Evolutionary conservation across 192 early-diverging fungal genomes (phyloP).

Genomic region (Phlyctochytrium planicorne): DNA sequence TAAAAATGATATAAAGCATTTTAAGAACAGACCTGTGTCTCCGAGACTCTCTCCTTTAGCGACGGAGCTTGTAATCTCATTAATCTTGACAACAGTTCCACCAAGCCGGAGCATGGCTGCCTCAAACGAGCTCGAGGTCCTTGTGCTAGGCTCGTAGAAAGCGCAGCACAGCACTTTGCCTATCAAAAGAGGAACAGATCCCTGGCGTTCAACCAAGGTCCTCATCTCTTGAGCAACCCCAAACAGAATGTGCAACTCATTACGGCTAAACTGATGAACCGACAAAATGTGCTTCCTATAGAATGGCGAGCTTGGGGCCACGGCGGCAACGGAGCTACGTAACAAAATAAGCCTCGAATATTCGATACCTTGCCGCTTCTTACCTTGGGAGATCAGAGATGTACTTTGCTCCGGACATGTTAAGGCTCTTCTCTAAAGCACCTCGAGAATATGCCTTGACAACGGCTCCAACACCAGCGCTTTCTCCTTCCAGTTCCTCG

Average conservation of each 20-base stretch:
- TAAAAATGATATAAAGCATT: constrained; percentile 4
- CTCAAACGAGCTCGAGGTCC: constrained; percentile 91
- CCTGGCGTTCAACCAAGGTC: constrained; percentile 86
- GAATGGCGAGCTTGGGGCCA: constrained; percentile 76
- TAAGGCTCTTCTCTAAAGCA: constrained; percentile 29
- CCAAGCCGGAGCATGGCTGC: constrained; percentile 93
- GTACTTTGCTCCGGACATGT: constrained; percentile 33
- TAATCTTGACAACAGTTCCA: constrained; percentile 84
- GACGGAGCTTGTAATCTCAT: constrained; percentile 81
- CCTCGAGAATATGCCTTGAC: constrained; percentile 15
- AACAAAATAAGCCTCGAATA: constrained; percentile 15
- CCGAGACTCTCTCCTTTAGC: constrained; percentile 94
- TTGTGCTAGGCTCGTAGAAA: constrained; percentile 96
- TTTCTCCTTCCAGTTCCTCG: constrained; percentile 34
- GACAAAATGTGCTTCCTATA: constrained; percentile 90
- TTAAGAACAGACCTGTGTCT: constrained; percentile 62
- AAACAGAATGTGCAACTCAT: constrained; percentile 93
- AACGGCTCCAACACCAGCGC: background rate
- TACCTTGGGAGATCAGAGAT: constrained; percentile 45
- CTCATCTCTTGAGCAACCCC: constrained; percentile 97
- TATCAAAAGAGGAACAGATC: constrained; percentile 76
- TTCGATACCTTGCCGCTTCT: constrained; percentile 1
- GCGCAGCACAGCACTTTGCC: constrained; percentile 93
- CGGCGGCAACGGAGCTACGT: constrained; percentile 44
- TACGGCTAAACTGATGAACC: constrained; percentile 87